Conservation (phyloP, 768 basidiomycete species). For the Kockovaella imperatae region DNA sequence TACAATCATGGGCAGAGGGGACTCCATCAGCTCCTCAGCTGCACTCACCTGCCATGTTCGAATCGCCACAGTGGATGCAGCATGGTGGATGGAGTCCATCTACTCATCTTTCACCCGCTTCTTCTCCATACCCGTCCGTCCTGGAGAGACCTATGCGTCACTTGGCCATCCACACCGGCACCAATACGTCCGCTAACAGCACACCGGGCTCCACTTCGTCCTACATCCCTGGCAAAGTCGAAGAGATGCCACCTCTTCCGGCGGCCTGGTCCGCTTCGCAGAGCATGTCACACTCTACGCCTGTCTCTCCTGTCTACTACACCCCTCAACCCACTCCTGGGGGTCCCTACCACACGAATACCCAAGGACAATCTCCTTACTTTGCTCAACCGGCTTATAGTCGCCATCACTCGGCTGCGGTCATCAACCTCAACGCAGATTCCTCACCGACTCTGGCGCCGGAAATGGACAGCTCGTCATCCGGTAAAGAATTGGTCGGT, state of each 20-base stretch:
- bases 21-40: slow-evolving; percentile 28
- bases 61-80: slow-evolving; percentile 36
- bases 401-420: slow-evolving; percentile 4
- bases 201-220: slow-evolving; percentile 9
- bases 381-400: not conserved
- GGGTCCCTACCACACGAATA: not conserved
- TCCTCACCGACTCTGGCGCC: slow-evolving; percentile 30
- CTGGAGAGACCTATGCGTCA: slow-evolving; percentile 27
- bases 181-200: not conserved
- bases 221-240: slow-evolving; percentile 8
- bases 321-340: slow-evolving; percentile 22
- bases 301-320: slow-evolving; percentile 19
- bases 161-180: slow-evolving; percentile 16
- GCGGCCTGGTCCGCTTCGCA: slow-evolving; percentile 11
- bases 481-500: slow-evolving; percentile 22
- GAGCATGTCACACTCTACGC: slow-evolving; percentile 9
- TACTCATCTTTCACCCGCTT: not conserved
- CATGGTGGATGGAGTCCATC: slow-evolving; percentile 11
- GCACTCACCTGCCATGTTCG: slow-evolving; percentile 32
- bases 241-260: not conserved
- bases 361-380: slow-evolving; percentile 1
- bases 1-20: slow-evolving; percentile 12
- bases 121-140: slow-evolving; percentile 29
- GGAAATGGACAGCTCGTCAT: slow-evolving; percentile 10
- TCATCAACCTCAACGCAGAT: not conserved